These are phyloP conservation scores for Diaporthe capsici DNA, from an alignment of 2,329 filamentous ascomycete genomes.

Conservation along the genomic window DNA sequence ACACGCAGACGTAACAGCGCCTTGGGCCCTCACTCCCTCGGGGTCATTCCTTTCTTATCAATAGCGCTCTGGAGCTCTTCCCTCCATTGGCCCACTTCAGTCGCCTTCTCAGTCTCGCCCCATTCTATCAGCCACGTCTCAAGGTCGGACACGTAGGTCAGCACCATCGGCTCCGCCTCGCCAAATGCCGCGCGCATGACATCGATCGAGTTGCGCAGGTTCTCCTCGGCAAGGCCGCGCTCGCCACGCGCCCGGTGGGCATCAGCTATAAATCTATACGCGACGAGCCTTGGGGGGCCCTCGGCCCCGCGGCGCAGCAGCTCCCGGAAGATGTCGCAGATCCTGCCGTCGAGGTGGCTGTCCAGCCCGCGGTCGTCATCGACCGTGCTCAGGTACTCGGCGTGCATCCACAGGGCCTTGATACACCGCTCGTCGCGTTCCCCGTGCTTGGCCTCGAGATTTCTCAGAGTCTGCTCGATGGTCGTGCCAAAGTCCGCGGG, in stretches of 20 bases:
- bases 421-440: slow-evolving; percentile 13
- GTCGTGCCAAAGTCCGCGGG: not conserved
- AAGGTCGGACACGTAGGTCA: slow-evolving; percentile 1
- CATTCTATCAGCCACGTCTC: slow-evolving; percentile 15
- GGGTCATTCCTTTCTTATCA: not conserved
- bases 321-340: not conserved
- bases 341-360: not conserved
- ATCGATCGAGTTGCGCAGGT: not conserved
- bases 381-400: slow-evolving; percentile 11
- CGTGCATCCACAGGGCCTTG: not conserved
- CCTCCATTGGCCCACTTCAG: not conserved
- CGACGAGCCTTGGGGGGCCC: slow-evolving; percentile 1
- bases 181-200: not conserved
- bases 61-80: not conserved
- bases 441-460: slow-evolving; percentile 20
- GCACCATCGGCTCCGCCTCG: slow-evolving; percentile 15
- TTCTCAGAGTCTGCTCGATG: slow-evolving; percentile 3
- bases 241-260: not conserved
- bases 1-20: not conserved
- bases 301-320: slow-evolving; percentile 5
- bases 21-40: not conserved
- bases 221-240: not conserved
- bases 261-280: not conserved
- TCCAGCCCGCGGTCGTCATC: not conserved
- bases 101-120: slow-evolving; percentile 7